phyloP scores from a whole-genome alignment of 208 protist species.

The Trypanosoma platydactyli region DNA sequence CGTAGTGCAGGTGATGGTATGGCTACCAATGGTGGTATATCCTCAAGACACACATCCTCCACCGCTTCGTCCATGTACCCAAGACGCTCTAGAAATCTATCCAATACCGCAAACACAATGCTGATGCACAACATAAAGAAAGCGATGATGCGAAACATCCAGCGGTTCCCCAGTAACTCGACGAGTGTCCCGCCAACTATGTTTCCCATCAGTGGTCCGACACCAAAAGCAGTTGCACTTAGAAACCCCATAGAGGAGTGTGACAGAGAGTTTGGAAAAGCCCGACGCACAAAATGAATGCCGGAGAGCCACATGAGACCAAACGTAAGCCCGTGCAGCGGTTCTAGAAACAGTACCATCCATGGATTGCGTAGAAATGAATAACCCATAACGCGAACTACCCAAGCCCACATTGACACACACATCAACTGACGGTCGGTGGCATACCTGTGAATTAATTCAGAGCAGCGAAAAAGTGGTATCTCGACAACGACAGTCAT shows the following conservation, averaged over 20 bases:
- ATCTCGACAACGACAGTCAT: constrained; percentile 41
- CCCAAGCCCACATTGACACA: constrained; percentile 17
- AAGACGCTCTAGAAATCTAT: constrained; percentile 16
- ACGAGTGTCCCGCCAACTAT: constrained; percentile 35
- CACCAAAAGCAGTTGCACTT: constrained; percentile 30
- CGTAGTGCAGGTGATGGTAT: background rate
- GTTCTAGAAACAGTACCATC: constrained; percentile 36
- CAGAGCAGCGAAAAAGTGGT: constrained; percentile 31
- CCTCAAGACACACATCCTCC: background rate
- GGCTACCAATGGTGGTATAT: background rate
- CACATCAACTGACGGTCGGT: constrained; percentile 27
- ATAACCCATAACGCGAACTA: constrained; percentile 33
- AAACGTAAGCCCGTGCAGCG: constrained; percentile 41
- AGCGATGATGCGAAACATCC: constrained; percentile 29
- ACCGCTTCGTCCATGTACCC: constrained; percentile 7
- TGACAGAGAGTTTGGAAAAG: constrained; percentile 24
- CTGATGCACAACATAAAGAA: constrained; percentile 22
- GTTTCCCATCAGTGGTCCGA: constrained; percentile 37
- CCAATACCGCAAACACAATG: constrained; percentile 11
- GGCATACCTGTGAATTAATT: constrained; percentile 16
- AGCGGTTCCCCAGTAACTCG: constrained; percentile 22
- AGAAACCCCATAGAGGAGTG: constrained; percentile 34
- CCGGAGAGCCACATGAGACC: constrained; percentile 38
- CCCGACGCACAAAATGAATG: constrained; percentile 28
- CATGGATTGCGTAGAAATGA: constrained; percentile 36